Percentiles rank a stretch among this genome's conserved stretches.
Evolutionary conservation across 371 early-diverging fungal genomes (phyloP).

Genomic region (Mucor velutinosus): DNA sequence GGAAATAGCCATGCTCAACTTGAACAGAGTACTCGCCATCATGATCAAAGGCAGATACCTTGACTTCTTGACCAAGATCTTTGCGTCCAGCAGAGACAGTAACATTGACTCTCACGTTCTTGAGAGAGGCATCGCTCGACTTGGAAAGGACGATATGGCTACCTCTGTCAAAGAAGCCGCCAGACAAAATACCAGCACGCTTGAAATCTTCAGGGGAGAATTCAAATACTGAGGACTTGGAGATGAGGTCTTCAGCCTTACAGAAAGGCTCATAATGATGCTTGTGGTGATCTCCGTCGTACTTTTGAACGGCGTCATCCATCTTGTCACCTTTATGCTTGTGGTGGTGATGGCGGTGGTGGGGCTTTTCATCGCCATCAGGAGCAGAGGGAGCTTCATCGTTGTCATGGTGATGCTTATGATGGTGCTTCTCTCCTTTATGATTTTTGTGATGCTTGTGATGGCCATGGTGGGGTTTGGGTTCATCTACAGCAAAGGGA

Average conservation of each 20-base stretch:
- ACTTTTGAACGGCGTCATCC: not conserved
- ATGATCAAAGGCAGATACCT: constrained; percentile 29
- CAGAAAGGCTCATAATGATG: constrained; percentile 19
- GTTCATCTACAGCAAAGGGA: not conserved
- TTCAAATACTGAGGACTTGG: constrained; percentile 15
- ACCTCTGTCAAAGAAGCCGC: constrained; percentile 19
- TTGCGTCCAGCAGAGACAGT: constrained; percentile 23
- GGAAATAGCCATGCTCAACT: constrained; percentile 24
- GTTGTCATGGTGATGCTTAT: not conserved
- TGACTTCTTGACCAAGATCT: constrained; percentile 16
- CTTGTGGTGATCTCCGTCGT: not conserved
- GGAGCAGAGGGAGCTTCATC: not conserved
- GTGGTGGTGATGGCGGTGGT: constrained; percentile 12
- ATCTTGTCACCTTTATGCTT: not conserved
- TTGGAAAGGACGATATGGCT: constrained; percentile 19
- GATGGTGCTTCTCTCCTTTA: constrained; percentile 3
- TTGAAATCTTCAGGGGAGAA: constrained; percentile 27
- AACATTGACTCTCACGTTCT: constrained; percentile 24
- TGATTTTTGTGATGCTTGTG: constrained; percentile 12
- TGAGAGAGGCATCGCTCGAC: constrained; percentile 9
- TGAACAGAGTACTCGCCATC: constrained; percentile 35
- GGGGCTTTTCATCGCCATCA: not conserved
- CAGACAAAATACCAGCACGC: constrained; percentile 17
- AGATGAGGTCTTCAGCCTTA: constrained; percentile 14
- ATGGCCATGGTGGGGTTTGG: not conserved